phyloP scores from a whole-genome alignment of 1,284 basidiomycete species.

The Microbotryum intermedium region DNA sequence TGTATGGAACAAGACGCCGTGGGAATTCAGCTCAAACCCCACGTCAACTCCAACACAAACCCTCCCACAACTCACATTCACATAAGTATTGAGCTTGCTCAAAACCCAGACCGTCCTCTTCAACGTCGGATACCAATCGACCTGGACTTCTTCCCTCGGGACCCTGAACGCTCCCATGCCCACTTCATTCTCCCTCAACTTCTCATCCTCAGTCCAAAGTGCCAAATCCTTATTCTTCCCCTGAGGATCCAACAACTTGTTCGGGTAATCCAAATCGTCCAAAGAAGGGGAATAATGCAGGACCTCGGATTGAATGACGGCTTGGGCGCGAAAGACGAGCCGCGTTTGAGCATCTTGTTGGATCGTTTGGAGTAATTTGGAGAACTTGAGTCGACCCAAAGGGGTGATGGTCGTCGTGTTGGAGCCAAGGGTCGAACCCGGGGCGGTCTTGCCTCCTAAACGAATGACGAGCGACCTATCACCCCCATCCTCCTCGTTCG shows the following conservation, averaged over 20 bases:
- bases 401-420: neutral
- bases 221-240: constrained; percentile 7
- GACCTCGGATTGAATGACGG: constrained; percentile 77
- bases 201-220: constrained; percentile 34
- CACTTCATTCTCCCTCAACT: constrained; percentile 35
- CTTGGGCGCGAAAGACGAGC: constrained; percentile 85
- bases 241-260: constrained; percentile 47
- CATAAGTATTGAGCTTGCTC: constrained; percentile 75
- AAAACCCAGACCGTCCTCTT: constrained; percentile 78
- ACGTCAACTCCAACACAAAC: neutral
- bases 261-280: constrained; percentile 76
- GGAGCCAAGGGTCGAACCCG: neutral
- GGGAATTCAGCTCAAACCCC: neutral
- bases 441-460: no score
- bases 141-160: constrained; percentile 62
- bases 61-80: constrained; percentile 57
- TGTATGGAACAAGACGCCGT: constrained; percentile 36
- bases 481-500: no score
- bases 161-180: constrained; percentile 52
- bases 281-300: constrained; percentile 64
- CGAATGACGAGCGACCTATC: no score
- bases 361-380: constrained; percentile 64
- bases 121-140: constrained; percentile 81
- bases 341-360: constrained; percentile 88
- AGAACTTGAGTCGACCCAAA: constrained; percentile 25